A percentile compares a stretch with the other conserved stretches of the same genome.
phyloP scores from a whole-genome alignment of 1,139 yeast genomes.

The Sugiyamaella pinicola region DNA sequence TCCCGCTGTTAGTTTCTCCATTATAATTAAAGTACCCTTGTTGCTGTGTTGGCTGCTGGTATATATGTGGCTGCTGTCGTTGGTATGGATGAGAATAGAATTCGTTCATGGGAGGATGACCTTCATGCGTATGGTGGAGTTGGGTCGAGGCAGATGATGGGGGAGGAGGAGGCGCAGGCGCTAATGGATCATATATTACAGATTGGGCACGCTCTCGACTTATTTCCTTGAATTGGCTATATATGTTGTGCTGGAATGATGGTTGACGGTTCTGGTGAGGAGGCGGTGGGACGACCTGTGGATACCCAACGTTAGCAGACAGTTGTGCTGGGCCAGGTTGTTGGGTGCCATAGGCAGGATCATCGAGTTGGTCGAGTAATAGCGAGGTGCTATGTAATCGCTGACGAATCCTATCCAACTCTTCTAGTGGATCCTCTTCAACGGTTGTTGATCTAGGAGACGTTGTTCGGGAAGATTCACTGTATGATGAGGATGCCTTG shows the following conservation, averaged over 20 bases:
- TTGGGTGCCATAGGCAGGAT: slow-evolving; percentile 13
- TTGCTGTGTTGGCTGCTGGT: slow-evolving; percentile 1
- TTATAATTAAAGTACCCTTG: slow-evolving; percentile 19
- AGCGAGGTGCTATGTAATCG: slow-evolving; percentile 16
- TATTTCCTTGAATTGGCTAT: slow-evolving; percentile 24
- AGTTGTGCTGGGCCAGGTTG: neutral
- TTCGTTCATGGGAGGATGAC: neutral
- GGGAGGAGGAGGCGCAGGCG: slow-evolving; percentile 32
- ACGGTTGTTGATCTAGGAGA: slow-evolving; percentile 10
- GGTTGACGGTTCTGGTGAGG: slow-evolving; percentile 1
- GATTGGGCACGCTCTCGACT: slow-evolving; percentile 37
- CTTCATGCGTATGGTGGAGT: slow-evolving; percentile 17
- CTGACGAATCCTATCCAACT: slow-evolving; percentile 18
- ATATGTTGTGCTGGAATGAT: slow-evolving; percentile 12
- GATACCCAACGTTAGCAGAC: neutral
- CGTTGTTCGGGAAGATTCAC: neutral
- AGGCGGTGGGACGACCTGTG: neutral
- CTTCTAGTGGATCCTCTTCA: slow-evolving; percentile 15
- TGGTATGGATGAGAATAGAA: slow-evolving; percentile 15
- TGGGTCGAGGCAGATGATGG: slow-evolving; percentile 20
- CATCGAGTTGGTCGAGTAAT: slow-evolving; percentile 24
- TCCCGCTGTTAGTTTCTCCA: slow-evolving; percentile 3
- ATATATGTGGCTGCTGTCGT: neutral
- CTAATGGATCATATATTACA: slow-evolving; percentile 37
- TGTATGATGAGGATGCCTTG: neutral